A percentile compares a stretch with the other conserved stretches of the same genome.
These are phyloP conservation scores for Trypanosoma vivax DNA, from an alignment of 208 protist species.

Conservation along the genomic window DNA sequence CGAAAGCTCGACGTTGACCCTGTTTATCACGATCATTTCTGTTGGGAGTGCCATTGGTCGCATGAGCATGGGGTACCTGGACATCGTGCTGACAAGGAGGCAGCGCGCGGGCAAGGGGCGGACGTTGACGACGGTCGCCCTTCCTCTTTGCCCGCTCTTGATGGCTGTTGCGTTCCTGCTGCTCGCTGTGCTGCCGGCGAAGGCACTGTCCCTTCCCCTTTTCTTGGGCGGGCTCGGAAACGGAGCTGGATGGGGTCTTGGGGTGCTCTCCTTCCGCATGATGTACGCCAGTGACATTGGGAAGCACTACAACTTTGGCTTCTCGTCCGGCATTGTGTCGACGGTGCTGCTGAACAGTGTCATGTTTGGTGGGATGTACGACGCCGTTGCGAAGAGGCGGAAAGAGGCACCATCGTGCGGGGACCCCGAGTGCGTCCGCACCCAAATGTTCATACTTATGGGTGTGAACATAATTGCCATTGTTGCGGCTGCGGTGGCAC, in stretches of 20 bases:
- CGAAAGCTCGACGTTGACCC: conserved; percentile 24
- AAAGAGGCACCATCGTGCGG: conserved; percentile 33
- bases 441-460: conserved; percentile 71
- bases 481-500: conserved; percentile 20
- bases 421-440: conserved; percentile 39
- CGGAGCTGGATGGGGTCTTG: conserved; percentile 57
- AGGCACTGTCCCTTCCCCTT: conserved; percentile 54
- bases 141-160: conserved; percentile 30
- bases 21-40: conserved; percentile 61
- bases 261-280: conserved; percentile 43
- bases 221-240: conserved; percentile 51
- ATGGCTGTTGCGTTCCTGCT: conserved; percentile 43
- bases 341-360: conserved; percentile 70
- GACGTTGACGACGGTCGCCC: conserved; percentile 46
- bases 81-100: conserved; percentile 42
- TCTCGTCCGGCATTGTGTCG: conserved; percentile 52
- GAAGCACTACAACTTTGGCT: conserved; percentile 85
- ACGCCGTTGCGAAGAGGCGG: conserved; percentile 29
- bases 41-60: conserved; percentile 65
- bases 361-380: conserved; percentile 79
- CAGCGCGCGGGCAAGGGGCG: conserved; percentile 19
- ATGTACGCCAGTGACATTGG: conserved; percentile 68
- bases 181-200: conserved; percentile 41
- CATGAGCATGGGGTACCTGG: conserved; percentile 39
- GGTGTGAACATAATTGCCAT: conserved; percentile 47